Base-by-base conservation (phyloP, 2,329 filamentous ascomycete species). In the Aspergillus fumigatus region DNA sequence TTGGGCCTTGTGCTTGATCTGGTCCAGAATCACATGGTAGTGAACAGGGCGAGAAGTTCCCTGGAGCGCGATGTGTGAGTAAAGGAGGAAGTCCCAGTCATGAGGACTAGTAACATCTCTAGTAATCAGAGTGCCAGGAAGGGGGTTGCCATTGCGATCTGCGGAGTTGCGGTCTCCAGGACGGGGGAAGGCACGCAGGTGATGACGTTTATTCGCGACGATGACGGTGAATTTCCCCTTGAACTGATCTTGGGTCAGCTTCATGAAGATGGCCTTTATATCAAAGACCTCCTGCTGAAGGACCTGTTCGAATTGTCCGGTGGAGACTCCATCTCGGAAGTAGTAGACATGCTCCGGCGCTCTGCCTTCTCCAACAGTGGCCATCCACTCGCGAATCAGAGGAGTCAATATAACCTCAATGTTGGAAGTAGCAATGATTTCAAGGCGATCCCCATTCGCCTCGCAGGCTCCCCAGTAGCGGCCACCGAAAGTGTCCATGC, bases 1-100 rank as follows among this genome's bases (percentile, higher is more conserved):
- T 45, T 89, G 85, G 0, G 87, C 80, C 0, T 80, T 72, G 66
- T 90, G 82, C 1, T 82, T 78, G 52, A 87, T 84, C 71, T 97
- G 92, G 69, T 99, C 94, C 49, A 88, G 70, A 23, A 99, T 85
- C 14, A 97, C 88, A 59, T 93, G 88, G 73, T 99, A 99, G 66
- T 96, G 91, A 0, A 95, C 91, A 0, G 94, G 94, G 1, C 94
- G 86, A 19, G 94, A 88, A 0, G 94, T 99, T 25, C 94, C 94
- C 75, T 99, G 94, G 62, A 99, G 92, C 0, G 94, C 94, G 11
- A 83, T 80, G 63, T 90, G 88, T 0, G 86, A 81, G 66, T 82
- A 84, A 10, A 89, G 74, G 63, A 88, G 93, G 67, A 96, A 96
- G 70, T 97, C 94, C 70, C 88, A 95, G 70, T 96, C 89, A 68